Conservation (phyloP, 352 stramenopile species). For the Pilasporangium apinafurcum region DNA sequence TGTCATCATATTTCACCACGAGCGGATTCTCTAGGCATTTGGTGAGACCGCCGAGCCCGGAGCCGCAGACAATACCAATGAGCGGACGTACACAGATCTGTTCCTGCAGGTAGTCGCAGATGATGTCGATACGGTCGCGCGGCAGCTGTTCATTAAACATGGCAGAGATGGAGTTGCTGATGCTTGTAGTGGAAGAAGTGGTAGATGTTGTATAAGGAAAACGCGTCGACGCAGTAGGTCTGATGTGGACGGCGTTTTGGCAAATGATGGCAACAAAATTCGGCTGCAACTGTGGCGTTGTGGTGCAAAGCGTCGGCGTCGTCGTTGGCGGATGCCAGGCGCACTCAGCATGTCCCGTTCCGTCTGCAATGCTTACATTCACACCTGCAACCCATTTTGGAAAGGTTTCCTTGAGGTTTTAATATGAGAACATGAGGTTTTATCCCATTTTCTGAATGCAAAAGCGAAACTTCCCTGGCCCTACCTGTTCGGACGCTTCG, state of each 20-base stretch:
- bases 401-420: too few relatives aligned
- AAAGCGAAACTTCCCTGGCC: too few relatives aligned
- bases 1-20: conserved; percentile 90
- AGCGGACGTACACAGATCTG: conserved; percentile 43
- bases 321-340: not conserved
- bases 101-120: conserved; percentile 62
- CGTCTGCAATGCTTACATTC: too few relatives aligned
- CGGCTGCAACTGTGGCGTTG: too few relatives aligned
- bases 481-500: too few relatives aligned
- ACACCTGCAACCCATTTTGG: too few relatives aligned
- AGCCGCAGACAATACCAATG: conserved; percentile 92
- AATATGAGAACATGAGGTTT: too few relatives aligned
- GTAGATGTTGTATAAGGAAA: conserved; percentile 6
- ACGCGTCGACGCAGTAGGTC: conserved; percentile 38
- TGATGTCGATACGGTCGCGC: conserved; percentile 75
- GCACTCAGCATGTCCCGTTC: too few relatives aligned
- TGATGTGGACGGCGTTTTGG: conserved; percentile 27
- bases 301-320: not conserved
- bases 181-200: conserved; percentile 7
- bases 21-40: conserved; percentile 86
- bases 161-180: conserved; percentile 2
- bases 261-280: conserved; percentile 18
- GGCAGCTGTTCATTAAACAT: conserved; percentile 58
- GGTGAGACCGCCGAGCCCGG: conserved; percentile 89
- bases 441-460: too few relatives aligned